phyloP scores from a whole-genome alignment of 2,329 filamentous ascomycete species.

The Aspergillus awamori region DNA sequence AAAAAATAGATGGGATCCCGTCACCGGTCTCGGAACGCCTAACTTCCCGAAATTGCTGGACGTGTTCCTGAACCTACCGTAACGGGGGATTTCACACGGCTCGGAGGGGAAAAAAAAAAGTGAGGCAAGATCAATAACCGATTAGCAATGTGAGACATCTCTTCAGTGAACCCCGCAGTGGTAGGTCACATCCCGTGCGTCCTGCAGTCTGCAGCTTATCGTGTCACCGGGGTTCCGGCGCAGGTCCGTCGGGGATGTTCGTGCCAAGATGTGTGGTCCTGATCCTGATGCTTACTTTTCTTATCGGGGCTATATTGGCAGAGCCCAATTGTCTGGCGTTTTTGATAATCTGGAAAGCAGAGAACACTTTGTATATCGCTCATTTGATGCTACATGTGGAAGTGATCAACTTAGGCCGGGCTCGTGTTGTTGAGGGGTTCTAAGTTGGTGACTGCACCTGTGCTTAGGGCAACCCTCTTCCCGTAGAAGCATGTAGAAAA shows the following conservation, averaged over 20 bases:
- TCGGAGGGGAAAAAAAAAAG: background rate
- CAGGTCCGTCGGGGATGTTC: background rate
- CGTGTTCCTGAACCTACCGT: constrained; percentile 5
- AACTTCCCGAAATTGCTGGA: constrained; percentile 13
- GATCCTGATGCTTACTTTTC: no score
- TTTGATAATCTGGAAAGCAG: no score
- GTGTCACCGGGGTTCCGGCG: background rate
- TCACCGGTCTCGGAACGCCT: constrained; percentile 6
- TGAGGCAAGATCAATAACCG: background rate
- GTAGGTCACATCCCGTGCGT: no score
- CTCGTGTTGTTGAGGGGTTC: no score
- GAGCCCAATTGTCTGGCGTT: no score
- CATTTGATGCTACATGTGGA: no score
- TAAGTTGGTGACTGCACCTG: no score
- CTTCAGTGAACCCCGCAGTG: background rate
- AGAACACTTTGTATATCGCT: no score
- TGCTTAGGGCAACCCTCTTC: no score
- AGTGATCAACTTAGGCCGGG: no score
- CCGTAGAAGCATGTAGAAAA: no score
- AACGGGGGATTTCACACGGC: background rate
- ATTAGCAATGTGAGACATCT: background rate
- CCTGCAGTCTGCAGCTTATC: background rate
- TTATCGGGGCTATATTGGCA: no score
- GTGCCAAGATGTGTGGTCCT: background rate
- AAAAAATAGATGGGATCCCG: constrained; percentile 10